Conservation (phyloP, 2,329 filamentous ascomycete species). For the Trichoderma cornu-damae region DNA sequence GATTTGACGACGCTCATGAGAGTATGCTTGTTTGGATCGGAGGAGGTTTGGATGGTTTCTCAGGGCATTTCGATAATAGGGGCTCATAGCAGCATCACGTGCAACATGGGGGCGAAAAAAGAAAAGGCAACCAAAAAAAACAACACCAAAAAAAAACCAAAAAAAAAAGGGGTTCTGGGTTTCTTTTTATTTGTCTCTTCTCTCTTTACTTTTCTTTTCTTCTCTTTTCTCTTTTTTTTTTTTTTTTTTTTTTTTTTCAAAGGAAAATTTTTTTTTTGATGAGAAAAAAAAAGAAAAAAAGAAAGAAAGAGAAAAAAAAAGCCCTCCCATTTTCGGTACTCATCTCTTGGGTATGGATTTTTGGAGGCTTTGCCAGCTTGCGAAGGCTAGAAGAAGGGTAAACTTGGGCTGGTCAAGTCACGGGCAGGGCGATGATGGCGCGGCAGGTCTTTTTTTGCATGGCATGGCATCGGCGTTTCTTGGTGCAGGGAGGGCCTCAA, state of each 20-base stretch:
- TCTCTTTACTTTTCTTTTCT: neutral
- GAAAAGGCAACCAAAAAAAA: too few relatives aligned
- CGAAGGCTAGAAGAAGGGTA: neutral
- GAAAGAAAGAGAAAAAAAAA: neutral
- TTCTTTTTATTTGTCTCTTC: neutral
- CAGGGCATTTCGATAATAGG: constrained; percentile 3
- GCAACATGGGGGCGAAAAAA: too few relatives aligned
- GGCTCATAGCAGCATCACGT: neutral
- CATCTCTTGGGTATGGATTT: constrained; percentile 5
- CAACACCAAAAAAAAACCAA: too few relatives aligned
- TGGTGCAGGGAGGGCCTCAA: neutral
- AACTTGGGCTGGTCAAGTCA: constrained; percentile 1
- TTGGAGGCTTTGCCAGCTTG: neutral
- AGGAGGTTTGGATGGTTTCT: constrained; percentile 2
- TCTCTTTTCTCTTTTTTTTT: neutral
- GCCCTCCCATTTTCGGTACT: neutral
- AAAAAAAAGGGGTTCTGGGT: neutral
- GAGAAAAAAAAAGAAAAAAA: too few relatives aligned
- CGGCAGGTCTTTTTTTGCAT: constrained; percentile 22
- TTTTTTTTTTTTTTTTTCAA: too few relatives aligned
- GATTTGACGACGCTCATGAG: constrained; percentile 46
- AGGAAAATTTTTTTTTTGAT: too few relatives aligned
- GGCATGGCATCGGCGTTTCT: constrained; percentile 23
- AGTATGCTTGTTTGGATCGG: too few relatives aligned
- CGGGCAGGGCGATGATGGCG: neutral